A percentile compares a stretch with the other conserved stretches of the same genome.
These are phyloP conservation scores for Schizothecium vesticola DNA, from an alignment of 495 filamentous ascomycete species.

Conservation along the genomic window DNA sequence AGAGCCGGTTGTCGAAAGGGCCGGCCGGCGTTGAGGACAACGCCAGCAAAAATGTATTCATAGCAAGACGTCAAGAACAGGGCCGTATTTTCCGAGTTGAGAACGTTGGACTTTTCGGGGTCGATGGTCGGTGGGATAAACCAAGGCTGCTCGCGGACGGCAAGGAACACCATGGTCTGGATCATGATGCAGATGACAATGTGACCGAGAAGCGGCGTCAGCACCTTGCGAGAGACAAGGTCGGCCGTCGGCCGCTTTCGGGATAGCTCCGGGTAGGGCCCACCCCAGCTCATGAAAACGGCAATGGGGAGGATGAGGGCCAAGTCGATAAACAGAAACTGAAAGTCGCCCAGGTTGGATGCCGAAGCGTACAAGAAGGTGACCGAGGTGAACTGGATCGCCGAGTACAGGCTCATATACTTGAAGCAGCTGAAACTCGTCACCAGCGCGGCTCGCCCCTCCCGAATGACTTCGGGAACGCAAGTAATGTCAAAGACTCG, in stretches of 20 bases:
- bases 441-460: slow-evolving; percentile 89
- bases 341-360: slow-evolving; percentile 95
- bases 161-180: slow-evolving; percentile 66
- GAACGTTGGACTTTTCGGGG: slow-evolving; percentile 69
- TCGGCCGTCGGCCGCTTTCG: slow-evolving; percentile 86
- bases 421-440: slow-evolving; percentile 99
- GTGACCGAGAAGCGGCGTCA: slow-evolving; percentile 85
- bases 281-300: slow-evolving; percentile 98
- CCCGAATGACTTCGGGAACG: slow-evolving; percentile 89
- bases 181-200: slow-evolving; percentile 75
- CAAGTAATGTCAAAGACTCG: slow-evolving; percentile 95
- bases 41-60: slow-evolving; percentile 85
- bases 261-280: slow-evolving; percentile 69
- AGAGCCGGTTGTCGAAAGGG: slow-evolving; percentile 81
- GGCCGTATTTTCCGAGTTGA: slow-evolving; percentile 87
- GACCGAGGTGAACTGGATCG: slow-evolving; percentile 98
- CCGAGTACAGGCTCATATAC: slow-evolving; percentile 98
- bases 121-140: slow-evolving; percentile 74
- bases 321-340: slow-evolving; percentile 96
- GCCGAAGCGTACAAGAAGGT: slow-evolving; percentile 95
- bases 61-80: slow-evolving; percentile 88
- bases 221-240: slow-evolving; percentile 87
- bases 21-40: slow-evolving; percentile 81
- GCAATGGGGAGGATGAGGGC: slow-evolving; percentile 91
- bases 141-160: slow-evolving; percentile 75